phyloP scores from a whole-genome alignment of 306 rosid species.

The Pueraria montana region DNA sequence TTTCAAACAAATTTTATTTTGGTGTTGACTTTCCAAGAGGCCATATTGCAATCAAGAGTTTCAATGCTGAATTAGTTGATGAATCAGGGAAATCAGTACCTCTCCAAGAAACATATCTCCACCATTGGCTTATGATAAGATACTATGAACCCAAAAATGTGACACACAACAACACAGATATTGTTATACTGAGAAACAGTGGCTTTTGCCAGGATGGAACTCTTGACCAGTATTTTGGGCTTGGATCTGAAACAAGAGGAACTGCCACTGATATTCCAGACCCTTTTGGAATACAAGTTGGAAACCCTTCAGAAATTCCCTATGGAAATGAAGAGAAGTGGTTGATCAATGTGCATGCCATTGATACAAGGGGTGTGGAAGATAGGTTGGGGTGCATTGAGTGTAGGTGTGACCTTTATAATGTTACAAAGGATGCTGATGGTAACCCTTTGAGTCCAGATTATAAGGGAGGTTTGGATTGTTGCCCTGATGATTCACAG shows the following conservation, averaged over 20 bases:
- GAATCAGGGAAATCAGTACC: conserved; percentile 66
- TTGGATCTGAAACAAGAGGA: conserved; percentile 78
- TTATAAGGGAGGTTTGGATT: conserved; percentile 71
- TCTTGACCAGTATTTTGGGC: conserved; percentile 66
- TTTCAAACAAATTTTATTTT: conserved; percentile 53
- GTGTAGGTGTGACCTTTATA: conserved; percentile 75
- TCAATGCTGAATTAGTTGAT: conserved; percentile 75
- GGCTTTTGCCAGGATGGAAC: conserved; percentile 60
- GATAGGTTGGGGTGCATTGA: conserved; percentile 72
- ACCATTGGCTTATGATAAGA: conserved; percentile 67
- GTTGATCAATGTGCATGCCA: conserved; percentile 75
- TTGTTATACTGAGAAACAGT: conserved; percentile 43
- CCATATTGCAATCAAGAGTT: conserved; percentile 74
- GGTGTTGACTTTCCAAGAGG: conserved; percentile 72
- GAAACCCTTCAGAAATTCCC: conserved; percentile 66
- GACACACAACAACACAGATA: conserved; percentile 27
- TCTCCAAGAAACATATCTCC: conserved; percentile 76
- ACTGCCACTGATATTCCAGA: conserved; percentile 64
- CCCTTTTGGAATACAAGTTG: conserved; percentile 76
- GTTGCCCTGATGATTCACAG: conserved; percentile 67
- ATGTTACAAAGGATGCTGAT: conserved; percentile 54
- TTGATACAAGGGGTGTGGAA: conserved; percentile 78
- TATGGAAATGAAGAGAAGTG: conserved; percentile 72
- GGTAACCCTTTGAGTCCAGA: conserved; percentile 57
- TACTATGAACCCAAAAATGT: conserved; percentile 53